Evolutionary conservation across 352 stramenopile species (phyloP).

Genomic region (Phytophthora multivora): DNA sequence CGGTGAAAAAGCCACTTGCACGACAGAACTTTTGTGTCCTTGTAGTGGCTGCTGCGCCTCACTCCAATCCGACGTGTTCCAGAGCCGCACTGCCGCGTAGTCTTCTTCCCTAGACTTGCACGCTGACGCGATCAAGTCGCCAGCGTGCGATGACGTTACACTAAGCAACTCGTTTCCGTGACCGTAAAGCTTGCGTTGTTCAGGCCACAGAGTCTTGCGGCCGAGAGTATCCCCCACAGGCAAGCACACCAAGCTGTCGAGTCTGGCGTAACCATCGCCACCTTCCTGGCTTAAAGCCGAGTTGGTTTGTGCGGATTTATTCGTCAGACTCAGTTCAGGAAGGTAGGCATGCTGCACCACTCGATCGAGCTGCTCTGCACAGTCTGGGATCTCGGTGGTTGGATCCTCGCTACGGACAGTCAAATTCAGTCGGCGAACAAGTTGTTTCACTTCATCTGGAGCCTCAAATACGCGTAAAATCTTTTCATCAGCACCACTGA

Average conservation of each 20-base stretch:
- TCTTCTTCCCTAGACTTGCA: slow-evolving; percentile 81
- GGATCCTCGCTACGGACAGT: not conserved
- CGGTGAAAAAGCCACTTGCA: slow-evolving; percentile 74
- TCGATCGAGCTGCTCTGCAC: not conserved
- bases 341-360: slow-evolving; percentile 66
- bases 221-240: slow-evolving; percentile 67
- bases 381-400: not conserved
- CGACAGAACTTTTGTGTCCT: slow-evolving; percentile 82
- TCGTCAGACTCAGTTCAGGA: slow-evolving; percentile 78
- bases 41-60: slow-evolving; percentile 46
- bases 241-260: slow-evolving; percentile 27
- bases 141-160: slow-evolving; percentile 57
- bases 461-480: slow-evolving; percentile 80
- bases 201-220: slow-evolving; percentile 77
- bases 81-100: slow-evolving; percentile 68
- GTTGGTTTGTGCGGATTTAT: slow-evolving; percentile 46
- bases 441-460: slow-evolving; percentile 49
- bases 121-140: slow-evolving; percentile 61
- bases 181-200: slow-evolving; percentile 78
- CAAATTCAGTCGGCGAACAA: slow-evolving; percentile 32
- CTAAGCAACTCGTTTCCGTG: slow-evolving; percentile 83
- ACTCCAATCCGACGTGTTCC: slow-evolving; percentile 64
- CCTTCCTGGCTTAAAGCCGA: slow-evolving; percentile 4
- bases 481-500: slow-evolving; percentile 84
- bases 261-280: slow-evolving; percentile 35